A percentile compares a stretch with the other conserved stretches of the same genome.
Conservation (phyloP, 2,329 filamentous ascomycete genomes). For the Elsinoe perseae region DNA sequence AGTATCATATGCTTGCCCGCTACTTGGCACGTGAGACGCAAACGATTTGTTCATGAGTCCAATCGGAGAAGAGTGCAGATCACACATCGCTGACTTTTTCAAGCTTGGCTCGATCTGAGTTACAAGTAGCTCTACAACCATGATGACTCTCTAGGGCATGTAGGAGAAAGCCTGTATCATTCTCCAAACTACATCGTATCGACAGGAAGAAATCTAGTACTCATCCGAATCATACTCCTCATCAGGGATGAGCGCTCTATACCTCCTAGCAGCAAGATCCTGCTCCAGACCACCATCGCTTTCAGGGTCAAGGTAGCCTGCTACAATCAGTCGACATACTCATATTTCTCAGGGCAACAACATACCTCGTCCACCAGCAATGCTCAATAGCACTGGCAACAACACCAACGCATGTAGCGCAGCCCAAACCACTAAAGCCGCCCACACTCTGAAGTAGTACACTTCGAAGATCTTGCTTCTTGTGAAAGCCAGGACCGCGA, state of each 20-base stretch:
- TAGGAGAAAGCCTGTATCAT: not conserved
- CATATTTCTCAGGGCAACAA: slow-evolving; percentile 17
- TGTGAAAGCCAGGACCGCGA: slow-evolving; percentile 87
- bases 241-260: slow-evolving; percentile 68
- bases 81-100: not conserved
- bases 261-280: slow-evolving; percentile 71
- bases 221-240: slow-evolving; percentile 72
- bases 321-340: slow-evolving; percentile 18
- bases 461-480: slow-evolving; percentile 98
- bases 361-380: slow-evolving; percentile 70
- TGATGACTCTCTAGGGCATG: too few species aligned
- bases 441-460: slow-evolving; percentile 97
- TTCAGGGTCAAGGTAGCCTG: slow-evolving; percentile 77
- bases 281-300: slow-evolving; percentile 83
- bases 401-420: slow-evolving; percentile 84
- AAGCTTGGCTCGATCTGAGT: too few species aligned
- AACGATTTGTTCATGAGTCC: too few species aligned
- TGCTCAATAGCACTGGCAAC: slow-evolving; percentile 77
- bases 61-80: too few species aligned
- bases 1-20: slow-evolving; percentile 9
- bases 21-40: too few species aligned
- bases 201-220: slow-evolving; percentile 21
- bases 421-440: slow-evolving; percentile 82
- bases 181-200: not conserved
- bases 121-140: too few species aligned